Evolutionary conservation across 2,329 filamentous ascomycete genomes (phyloP), one percentile per base, ranked within the genome.

Genomic region (Helotiales sp.): DNA sequence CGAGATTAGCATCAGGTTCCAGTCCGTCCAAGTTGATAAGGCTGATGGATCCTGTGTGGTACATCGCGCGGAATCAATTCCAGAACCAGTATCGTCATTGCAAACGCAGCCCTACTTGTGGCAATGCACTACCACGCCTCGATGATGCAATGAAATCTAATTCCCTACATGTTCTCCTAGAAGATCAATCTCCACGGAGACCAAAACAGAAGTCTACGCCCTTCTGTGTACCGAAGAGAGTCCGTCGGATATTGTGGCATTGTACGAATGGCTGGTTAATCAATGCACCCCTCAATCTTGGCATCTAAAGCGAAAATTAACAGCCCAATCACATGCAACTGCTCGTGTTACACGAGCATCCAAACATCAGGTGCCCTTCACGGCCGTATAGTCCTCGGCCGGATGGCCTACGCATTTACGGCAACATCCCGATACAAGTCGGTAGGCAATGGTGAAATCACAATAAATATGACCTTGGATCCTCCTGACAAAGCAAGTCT

Each of bases 401-500:
- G 49, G 17, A 47, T 6, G 11, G 30, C 26, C 22, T 22, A 28
- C 26, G 24, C 47, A 30, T 24, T 26, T 24, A 50, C 10, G 28
- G 17, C 20, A 49, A 13, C 47, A 50, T 13, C 10, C 6, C 37
- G 15, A 3, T 40, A 5, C 37, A 15, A 40, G 5, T 17, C 17
- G 37, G 37, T 15, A 15, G 17, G 10, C 37, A 40, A 40, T 15
- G 17, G 37, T 17, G 37, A 50, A 11, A 15, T 2, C 10, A 26
- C 22, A 50, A 52, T 52, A 52, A 52, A 52, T 52, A 52, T 30
- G 26, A 26, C 13, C 24, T n/a, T 17, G 13, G 6, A 8, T 30
- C 49, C 49, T 45, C 49, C 49, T 52, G 49, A 52, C 49, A 52
- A 30, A 52, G 49, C 49, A 52, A 26, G 49, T 52, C 49, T n/a